These are phyloP conservation scores for Schwanniomyces polymorphus DNA, from an alignment of 805 yeast genomes.

Conservation along the genomic window DNA sequence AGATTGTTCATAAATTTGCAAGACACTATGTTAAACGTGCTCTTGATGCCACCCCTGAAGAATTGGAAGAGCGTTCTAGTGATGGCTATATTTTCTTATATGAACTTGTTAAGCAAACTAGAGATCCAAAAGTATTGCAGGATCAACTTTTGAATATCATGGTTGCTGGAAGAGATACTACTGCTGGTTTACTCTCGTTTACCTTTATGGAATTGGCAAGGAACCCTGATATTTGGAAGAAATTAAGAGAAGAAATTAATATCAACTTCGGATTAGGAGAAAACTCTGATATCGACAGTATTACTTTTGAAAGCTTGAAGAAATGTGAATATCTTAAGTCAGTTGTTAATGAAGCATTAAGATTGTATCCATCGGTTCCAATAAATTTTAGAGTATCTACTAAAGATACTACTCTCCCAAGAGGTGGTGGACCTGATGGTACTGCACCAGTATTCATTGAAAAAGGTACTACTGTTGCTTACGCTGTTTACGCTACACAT, in stretches of 20 bases:
- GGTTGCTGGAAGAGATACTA: slow-evolving; percentile 39
- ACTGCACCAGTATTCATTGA: slow-evolving; percentile 39
- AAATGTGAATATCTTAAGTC: slow-evolving; percentile 31
- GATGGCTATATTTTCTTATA: slow-evolving; percentile 36
- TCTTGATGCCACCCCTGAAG: slow-evolving; percentile 24
- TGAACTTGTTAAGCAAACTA: slow-evolving; percentile 38
- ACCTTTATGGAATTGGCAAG: slow-evolving; percentile 30
- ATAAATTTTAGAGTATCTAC: slow-evolving; percentile 30
- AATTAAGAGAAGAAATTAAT: slow-evolving; percentile 27
- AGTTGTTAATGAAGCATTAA: slow-evolving; percentile 28
- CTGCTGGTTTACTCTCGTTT: slow-evolving; percentile 31
- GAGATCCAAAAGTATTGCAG: slow-evolving; percentile 32
- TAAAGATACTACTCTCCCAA: slow-evolving; percentile 31
- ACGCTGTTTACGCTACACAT: slow-evolving; percentile 45
- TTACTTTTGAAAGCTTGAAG: slow-evolving; percentile 33
- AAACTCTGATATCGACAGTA: slow-evolving; percentile 18
- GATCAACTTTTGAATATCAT: slow-evolving; percentile 40
- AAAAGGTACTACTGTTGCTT: slow-evolving; percentile 45
- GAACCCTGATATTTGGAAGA: slow-evolving; percentile 27
- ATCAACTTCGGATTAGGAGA: slow-evolving; percentile 23
- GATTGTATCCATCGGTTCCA: slow-evolving; percentile 36
- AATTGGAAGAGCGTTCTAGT: slow-evolving; percentile 25
- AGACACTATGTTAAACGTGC: slow-evolving; percentile 30
- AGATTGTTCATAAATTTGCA: slow-evolving; percentile 31
- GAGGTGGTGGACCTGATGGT: slow-evolving; percentile 37